A percentile compares a stretch with the other conserved stretches of the same genome.
Evolutionary conservation across 139 green algal species (phyloP).

Genomic region (Axilococcus clingmanii): DNA sequence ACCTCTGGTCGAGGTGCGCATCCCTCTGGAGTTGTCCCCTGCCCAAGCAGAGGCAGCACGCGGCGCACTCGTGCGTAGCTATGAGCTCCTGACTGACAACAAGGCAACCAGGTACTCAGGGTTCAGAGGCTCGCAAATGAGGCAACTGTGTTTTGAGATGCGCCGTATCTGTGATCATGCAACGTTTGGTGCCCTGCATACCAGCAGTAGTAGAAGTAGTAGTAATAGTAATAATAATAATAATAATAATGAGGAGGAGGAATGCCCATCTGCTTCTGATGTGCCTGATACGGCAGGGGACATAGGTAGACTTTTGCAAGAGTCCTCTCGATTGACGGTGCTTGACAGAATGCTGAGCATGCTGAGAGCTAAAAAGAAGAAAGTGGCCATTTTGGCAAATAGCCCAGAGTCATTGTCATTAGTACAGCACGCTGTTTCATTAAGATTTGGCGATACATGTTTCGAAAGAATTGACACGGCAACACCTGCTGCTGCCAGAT

Average conservation of each 20-base stretch:
- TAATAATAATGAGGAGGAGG: too few species aligned
- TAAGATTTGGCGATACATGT: conserved; percentile 20
- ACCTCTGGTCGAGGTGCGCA: conserved; percentile 28
- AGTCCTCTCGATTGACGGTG: too few species aligned
- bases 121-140: conserved; percentile 33
- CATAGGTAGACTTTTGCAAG: too few species aligned
- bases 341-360: conserved; percentile 47
- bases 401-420: conserved; percentile 39
- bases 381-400: conserved; percentile 49
- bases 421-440: conserved; percentile 27
- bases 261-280: conserved; percentile 1
- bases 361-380: conserved; percentile 23
- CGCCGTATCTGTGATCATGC: conserved; percentile 41
- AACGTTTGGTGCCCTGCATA: not conserved
- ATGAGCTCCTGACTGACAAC: conserved; percentile 48
- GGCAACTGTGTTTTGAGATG: conserved; percentile 40
- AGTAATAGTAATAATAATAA: too few species aligned
- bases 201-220: not conserved
- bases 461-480: conserved; percentile 35
- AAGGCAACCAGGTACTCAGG: conserved; percentile 30
- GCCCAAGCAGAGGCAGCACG: conserved; percentile 45
- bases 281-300: not conserved
- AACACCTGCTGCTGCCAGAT: conserved; percentile 29
- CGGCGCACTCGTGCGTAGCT: conserved; percentile 37
- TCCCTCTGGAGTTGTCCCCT: conserved; percentile 35